Evolutionary conservation across 805 yeast genomes (phyloP), one percentile per base, ranked within the genome.

Genomic region (Zygotorulaspora chibaensis): DNA sequence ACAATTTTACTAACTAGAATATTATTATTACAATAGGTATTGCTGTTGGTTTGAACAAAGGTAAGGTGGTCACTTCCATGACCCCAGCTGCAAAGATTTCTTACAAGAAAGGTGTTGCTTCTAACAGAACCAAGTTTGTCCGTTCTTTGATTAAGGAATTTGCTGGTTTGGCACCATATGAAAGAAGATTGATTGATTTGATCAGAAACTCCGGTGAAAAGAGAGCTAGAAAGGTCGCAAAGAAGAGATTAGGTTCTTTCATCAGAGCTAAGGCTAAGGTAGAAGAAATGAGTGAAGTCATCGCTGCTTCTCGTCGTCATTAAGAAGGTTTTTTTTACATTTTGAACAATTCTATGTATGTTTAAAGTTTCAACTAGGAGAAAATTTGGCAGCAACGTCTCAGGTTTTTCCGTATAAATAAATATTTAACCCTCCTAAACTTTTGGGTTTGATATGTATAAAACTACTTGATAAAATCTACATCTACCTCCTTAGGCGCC

Each of bases 201-300:
- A 83, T 93, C 85, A 93, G 99, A 84, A 93, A 95, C 81, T 90
- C 96, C 74, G 96, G 96, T 84, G 99, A 93, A 81, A 93, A 93
- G 95, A 93, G 98, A 83, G 99, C 99, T 65, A 87, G 93, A 88
- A 93, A 93, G 89, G 89, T 93, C 72, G 97, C 98, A 63, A 93
- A 93, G 93, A 93, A 87, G 96, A 91, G 93, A 87, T 87, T 93
- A 72, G 99, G 99, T 80, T 88, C 99, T 68, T 95, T 91, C 85
- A 84, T 83, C 81, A 95, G 99, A 83, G 97, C 98, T 69, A 87
- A 88, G 87, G 93, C 88, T 75, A 93, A 93, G 90, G 95, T 93
- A 73, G 99, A 93, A 80, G 96, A 90, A 79, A 86, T 95, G 90
- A 87, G 80, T 84, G 75, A 79, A 73, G 81, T 91, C 81, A 91